These are phyloP conservation scores for Micractinium conductrix DNA, from an alignment of 139 green algal genomes.

Conservation along the genomic window DNA sequence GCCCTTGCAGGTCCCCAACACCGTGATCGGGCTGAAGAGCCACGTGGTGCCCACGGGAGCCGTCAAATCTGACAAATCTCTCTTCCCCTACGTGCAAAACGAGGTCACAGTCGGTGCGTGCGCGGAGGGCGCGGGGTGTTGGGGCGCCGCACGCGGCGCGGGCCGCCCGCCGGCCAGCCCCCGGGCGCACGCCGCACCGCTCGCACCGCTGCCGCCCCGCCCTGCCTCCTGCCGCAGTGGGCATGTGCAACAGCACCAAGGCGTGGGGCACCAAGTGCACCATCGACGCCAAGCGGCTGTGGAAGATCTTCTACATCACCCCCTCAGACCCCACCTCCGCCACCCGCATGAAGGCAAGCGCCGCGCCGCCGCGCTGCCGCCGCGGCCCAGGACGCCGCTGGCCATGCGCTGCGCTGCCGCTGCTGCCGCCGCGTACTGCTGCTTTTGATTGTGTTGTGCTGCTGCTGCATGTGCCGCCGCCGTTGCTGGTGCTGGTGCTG, in stretches of 20 bases:
- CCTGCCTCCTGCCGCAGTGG: constrained; percentile 6
- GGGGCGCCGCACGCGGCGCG: too few relatives aligned
- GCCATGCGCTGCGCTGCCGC: neutral
- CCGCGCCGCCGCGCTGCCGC: neutral
- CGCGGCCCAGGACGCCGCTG: neutral
- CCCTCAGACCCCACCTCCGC: neutral
- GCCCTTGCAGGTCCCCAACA: neutral
- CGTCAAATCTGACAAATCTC: constrained; percentile 12
- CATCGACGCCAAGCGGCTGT: constrained; percentile 31
- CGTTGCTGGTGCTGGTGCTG: too few relatives aligned
- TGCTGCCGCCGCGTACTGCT: neutral
- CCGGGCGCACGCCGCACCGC: too few relatives aligned
- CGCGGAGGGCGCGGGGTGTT: too few relatives aligned
- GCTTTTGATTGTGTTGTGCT: neutral
- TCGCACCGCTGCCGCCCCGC: neutral
- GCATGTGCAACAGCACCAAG: constrained; percentile 12
- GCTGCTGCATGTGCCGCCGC: neutral
- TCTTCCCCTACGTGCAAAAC: constrained; percentile 25
- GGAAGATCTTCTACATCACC: constrained; percentile 36
- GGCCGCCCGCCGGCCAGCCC: too few relatives aligned
- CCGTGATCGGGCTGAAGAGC: constrained; percentile 17
- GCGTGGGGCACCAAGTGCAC: constrained; percentile 39
- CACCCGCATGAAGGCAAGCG: neutral
- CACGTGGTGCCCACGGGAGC: constrained; percentile 35
- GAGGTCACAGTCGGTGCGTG: neutral